Percentiles rank a stretch among this genome's conserved stretches.
phyloP scores from a whole-genome alignment of 371 early-diverging fungal species.

The Syncephalastrum contaminatum region DNA sequence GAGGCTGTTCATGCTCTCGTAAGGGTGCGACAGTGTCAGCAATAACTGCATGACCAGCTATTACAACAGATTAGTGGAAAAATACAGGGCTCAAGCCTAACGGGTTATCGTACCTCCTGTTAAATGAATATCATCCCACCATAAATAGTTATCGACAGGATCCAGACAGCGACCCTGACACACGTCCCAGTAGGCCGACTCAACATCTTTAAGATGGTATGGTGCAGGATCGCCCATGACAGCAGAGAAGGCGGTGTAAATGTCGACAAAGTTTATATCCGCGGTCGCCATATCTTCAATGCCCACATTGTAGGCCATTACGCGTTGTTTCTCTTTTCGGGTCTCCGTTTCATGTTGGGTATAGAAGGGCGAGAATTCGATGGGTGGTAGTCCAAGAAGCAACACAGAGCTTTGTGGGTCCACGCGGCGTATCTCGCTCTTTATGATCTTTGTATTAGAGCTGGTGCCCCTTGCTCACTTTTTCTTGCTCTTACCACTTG shows the following conservation, averaged over 20 bases:
- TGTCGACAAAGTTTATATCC: constrained; percentile 25
- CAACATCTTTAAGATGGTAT: constrained; percentile 32
- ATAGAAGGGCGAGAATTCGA: constrained; percentile 41
- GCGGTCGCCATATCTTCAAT: constrained; percentile 31
- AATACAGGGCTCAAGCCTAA: no score
- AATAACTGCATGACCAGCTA: no score
- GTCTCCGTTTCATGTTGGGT: constrained; percentile 6
- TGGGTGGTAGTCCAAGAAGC: constrained; percentile 37
- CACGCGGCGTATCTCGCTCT: constrained; percentile 18
- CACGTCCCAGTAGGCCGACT: constrained; percentile 45
- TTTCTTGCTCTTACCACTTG: constrained; percentile 24
- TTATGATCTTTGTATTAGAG: no score
- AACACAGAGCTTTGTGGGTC: constrained; percentile 24
- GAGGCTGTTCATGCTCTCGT: no score
- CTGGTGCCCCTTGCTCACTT: no score
- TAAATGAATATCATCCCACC: constrained; percentile 44
- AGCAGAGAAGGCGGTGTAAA: constrained; percentile 29
- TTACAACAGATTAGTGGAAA: no score
- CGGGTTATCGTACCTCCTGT: constrained; percentile 34
- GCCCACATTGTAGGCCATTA: constrained; percentile 32
- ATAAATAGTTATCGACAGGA: constrained; percentile 33
- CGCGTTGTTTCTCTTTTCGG: constrained; percentile 28
- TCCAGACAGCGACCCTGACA: constrained; percentile 40
- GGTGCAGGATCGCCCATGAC: constrained; percentile 32
- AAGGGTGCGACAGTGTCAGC: no score